These are phyloP conservation scores for Plasmodium falciparum DNA, from an alignment of 169 alveolate species.

Conservation along the genomic window DNA sequence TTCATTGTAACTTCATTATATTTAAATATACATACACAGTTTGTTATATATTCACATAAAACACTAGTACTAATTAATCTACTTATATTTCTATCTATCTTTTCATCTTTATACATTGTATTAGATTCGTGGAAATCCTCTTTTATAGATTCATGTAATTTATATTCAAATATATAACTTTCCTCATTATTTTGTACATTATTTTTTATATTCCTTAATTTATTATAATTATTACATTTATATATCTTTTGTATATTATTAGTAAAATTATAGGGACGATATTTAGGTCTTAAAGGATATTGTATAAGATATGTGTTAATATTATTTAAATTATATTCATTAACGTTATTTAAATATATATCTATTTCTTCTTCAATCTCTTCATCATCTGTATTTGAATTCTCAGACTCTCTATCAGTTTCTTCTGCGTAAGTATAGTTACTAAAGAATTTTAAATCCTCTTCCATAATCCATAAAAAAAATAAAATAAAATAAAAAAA, in stretches of 20 bases:
- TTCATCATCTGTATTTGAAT: conserved; percentile 48
- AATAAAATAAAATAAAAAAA: no score
- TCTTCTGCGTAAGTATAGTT: conserved; percentile 37
- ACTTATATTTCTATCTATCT: conserved; percentile 37
- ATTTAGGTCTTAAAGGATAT: conserved; percentile 75
- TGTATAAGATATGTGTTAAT: conserved; percentile 70
- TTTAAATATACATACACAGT: conserved; percentile 67
- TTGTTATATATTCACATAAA: conserved; percentile 69
- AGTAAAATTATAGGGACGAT: conserved; percentile 68
- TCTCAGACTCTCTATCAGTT: conserved; percentile 13
- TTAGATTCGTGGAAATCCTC: conserved; percentile 39
- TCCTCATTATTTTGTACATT: conserved; percentile 51
- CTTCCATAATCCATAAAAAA: conserved; percentile 16
- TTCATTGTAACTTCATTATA: conserved; percentile 67
- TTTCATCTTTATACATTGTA: conserved; percentile 30
- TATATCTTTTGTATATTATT: conserved; percentile 61
- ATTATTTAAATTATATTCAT: conserved; percentile 55
- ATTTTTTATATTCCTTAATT: conserved; percentile 58
- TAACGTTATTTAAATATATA: conserved; percentile 54
- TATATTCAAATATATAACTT: conserved; percentile 68
- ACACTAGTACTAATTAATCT: conserved; percentile 77
- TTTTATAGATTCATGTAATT: conserved; percentile 53
- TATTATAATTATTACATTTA: conserved; percentile 39
- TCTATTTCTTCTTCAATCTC: conserved; percentile 77
- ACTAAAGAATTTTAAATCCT: conserved; percentile 54